Base-by-base conservation (phyloP, 495 filamentous ascomycete species). In the Aspergillus mulundensis region DNA sequence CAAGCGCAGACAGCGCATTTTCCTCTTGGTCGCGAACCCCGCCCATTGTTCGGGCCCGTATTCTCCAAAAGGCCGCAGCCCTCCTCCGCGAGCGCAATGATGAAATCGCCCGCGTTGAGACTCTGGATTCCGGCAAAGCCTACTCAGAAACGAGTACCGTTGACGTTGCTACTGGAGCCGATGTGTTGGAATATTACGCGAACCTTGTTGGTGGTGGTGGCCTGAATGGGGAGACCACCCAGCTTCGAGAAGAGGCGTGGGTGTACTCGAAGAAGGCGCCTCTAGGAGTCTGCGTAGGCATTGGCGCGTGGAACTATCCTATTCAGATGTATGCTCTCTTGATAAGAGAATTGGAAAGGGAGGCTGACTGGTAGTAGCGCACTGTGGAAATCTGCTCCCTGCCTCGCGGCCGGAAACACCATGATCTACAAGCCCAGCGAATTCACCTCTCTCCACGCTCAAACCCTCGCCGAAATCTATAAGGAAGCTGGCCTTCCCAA, bases 391-490 rank as follows among this genome's bases (percentile, higher is more conserved):
- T 87, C 86, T 4, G 88, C 87, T 14, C 87, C 89, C 5, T 91
- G 88, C 54, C 78, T 94, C 15, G 87, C 88, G 10, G 89, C 89
- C 3, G 89, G 89, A 23, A 94, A 94, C 63, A 87, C 85, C 58
- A 90, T 94, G 87, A 80, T 94, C 49, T 91, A 91, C 72, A 94
- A 94, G 60, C 85, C 89, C 24, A 89, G 85, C 62, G 89, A 94
- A 76, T 84, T 83, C 66, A 91, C 89, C 21, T 86, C 88, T 3
- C 72, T 92, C 16, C 88, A 91, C 61, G 87, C 74, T 32, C 78
- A 84, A 40, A 81, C 78, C 30, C 79, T 90, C 7, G 89, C 87
- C 11, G 76, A 86, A 61, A 81, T 91, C 50, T 89, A 86, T 66
- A 78, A 72, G 34, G 81, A 86, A 64, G 88, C 88, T 24, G 89